Base-by-base conservation (phyloP, 163 green algal species). In the Chlorella variabilis region DNA sequence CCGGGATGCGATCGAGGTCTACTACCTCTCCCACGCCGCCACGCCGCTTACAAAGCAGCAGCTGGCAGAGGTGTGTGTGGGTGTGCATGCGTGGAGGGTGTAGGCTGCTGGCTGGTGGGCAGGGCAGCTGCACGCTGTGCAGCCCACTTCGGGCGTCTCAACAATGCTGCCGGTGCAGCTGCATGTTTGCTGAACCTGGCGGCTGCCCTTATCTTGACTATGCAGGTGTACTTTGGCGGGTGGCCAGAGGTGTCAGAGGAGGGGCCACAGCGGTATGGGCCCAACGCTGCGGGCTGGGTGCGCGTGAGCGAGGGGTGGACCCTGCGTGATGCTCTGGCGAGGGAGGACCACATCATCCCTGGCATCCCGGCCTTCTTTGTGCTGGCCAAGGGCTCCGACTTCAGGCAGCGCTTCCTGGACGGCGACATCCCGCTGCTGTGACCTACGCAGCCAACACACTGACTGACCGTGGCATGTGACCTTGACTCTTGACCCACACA, bases 341-440 rank as follows among this genome's bases (percentile, higher is more conserved):
- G 42, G 39, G 75, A 88, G 3, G 93, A 92, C 63, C 88, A 93
- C 76, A 83, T 97, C 17, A 81, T 96, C 18, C 89, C 94, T 18
- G 94, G 94, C 9, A 78, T 96, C 27, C 94, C 94, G 18, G 86
- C 95, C 33, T 95, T 98, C 48, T 97, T 93, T 63, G 85, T 95
- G 63, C 82, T 98, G 33, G 87, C 94, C 6, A 83, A 78, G 67
- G 91, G 88, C 7, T 93, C 87, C 4, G 62, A 89, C 0, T 96
- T 93, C 77, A 68, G 84, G 45, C 69, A 92, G 31, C 71, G 83
- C 6, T 96, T 96, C 80, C 63, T 95, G 25, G 75, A 76, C 23
- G 83, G 82, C 27, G 87, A 91, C 49, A 41, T 87, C 18, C 82
- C 75, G 27, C 42, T 87, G 65, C 61, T 88, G 21, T 88, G 71